Percentiles rank a stretch among this genome's conserved stretches.
phyloP scores from a whole-genome alignment of 139 green algal species.

The Raphidocelis subcapitata region DNA sequence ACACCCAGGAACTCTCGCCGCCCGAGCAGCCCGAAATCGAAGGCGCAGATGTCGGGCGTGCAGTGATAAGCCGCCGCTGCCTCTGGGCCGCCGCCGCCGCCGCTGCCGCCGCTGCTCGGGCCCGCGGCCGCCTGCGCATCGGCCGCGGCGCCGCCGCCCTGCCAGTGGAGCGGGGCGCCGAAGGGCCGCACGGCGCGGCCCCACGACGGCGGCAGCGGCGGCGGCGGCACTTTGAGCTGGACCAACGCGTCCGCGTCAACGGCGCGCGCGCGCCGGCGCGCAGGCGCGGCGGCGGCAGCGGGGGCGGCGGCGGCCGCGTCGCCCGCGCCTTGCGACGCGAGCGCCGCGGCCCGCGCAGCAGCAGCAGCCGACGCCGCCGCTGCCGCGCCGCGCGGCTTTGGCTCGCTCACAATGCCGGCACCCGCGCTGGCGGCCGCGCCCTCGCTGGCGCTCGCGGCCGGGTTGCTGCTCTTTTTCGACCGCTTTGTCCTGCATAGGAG shows the following conservation, averaged over 20 bases:
- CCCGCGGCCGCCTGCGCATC: not conserved
- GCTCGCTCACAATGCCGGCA: too few relatives aligned
- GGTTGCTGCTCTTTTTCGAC: too few relatives aligned
- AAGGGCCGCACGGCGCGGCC: constrained; percentile 73
- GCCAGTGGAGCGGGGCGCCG: constrained; percentile 9
- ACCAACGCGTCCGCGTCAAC: constrained; percentile 30
- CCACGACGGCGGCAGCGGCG: constrained; percentile 81
- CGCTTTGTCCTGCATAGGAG: too few relatives aligned
- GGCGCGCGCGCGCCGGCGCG: constrained; percentile 5
- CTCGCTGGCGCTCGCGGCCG: too few relatives aligned
- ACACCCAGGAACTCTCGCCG: constrained; percentile 42
- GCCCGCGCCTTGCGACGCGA: too few relatives aligned
- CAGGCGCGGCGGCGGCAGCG: constrained; percentile 4
- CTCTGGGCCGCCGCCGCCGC: not conserved
- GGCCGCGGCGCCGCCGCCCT: constrained; percentile 7
- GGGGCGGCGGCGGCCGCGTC: too few relatives aligned
- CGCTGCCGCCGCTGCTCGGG: constrained; percentile 18
- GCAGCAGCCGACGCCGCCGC: too few relatives aligned
- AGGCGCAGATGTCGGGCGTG: not conserved
- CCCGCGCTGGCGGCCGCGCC: too few relatives aligned
- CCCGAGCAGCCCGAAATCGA: constrained; percentile 24
- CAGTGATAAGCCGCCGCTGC: constrained; percentile 2
- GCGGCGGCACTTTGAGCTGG: constrained; percentile 57
- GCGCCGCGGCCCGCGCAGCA: too few relatives aligned
- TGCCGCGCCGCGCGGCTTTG: too few relatives aligned